These are phyloP conservation scores for Ganoderma multipileum DNA, from an alignment of 1,284 basidiomycete species.

Conservation along the genomic window DNA sequence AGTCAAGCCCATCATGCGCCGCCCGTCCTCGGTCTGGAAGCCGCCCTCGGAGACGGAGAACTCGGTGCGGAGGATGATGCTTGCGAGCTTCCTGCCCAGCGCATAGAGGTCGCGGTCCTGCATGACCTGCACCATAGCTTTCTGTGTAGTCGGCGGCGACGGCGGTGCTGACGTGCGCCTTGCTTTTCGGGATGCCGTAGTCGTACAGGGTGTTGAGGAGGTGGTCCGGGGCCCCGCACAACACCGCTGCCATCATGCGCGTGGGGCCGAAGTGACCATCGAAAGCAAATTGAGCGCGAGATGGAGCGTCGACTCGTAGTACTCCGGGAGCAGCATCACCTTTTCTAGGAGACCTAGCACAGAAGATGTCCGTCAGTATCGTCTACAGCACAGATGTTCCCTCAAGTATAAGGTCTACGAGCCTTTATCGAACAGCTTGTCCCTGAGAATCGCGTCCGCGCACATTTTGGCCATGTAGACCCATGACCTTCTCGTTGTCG, in stretches of 20 bases:
- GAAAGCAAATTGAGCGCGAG: slow-evolving; percentile 59
- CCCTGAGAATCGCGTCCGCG: slow-evolving; percentile 58
- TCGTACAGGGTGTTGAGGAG: slow-evolving; percentile 51
- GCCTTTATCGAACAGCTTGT: slow-evolving; percentile 62
- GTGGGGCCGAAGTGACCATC: slow-evolving; percentile 54
- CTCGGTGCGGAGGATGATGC: slow-evolving; percentile 58
- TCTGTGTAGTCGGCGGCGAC: slow-evolving; percentile 50
- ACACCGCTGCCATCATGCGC: slow-evolving; percentile 44
- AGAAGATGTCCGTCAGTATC: neutral
- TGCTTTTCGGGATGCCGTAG: slow-evolving; percentile 53
- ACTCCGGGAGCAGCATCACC: slow-evolving; percentile 57
- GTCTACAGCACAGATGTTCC: too few species aligned
- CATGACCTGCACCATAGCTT: slow-evolving; percentile 53
- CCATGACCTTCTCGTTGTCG: slow-evolving; percentile 37
- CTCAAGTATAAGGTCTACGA: slow-evolving; percentile 4
- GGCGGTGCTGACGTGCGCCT: slow-evolving; percentile 47
- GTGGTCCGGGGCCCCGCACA: slow-evolving; percentile 50
- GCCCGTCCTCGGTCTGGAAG: slow-evolving; percentile 47
- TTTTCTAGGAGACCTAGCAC: slow-evolving; percentile 56
- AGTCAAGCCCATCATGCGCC: slow-evolving; percentile 36
- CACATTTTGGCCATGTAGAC: slow-evolving; percentile 66
- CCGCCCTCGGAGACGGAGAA: slow-evolving; percentile 60
- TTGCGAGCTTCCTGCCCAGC: slow-evolving; percentile 54
- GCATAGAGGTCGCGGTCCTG: slow-evolving; percentile 54
- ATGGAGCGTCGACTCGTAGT: slow-evolving; percentile 49